phyloP scores from a whole-genome alignment of 768 basidiomycete species.

The Auricularia sp. region DNA sequence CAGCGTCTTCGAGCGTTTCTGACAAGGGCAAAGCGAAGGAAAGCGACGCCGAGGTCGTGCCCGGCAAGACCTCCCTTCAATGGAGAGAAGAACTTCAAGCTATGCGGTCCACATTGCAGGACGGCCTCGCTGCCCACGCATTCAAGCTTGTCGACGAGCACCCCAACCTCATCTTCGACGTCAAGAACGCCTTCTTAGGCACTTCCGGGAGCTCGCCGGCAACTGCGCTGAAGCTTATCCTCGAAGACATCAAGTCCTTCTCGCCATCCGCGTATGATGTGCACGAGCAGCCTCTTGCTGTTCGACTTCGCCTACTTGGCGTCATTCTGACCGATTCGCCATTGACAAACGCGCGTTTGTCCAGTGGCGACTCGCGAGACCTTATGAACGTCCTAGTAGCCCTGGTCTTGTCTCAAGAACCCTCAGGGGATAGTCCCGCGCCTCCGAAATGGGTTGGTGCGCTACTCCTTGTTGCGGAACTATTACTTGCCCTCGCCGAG shows the following conservation, averaged over 20 bases:
- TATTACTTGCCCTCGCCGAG: conserved; percentile 65
- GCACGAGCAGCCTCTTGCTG: conserved; percentile 67
- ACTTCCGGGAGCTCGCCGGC: conserved; percentile 43
- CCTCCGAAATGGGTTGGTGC: conserved; percentile 80
- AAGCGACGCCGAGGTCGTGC: conserved; percentile 6
- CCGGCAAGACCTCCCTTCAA: conserved; percentile 47
- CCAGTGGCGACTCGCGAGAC: conserved; percentile 38
- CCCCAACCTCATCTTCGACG: conserved; percentile 80
- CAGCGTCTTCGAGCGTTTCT: conserved; percentile 13
- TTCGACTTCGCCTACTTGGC: conserved; percentile 78
- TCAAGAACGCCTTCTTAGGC: conserved; percentile 72
- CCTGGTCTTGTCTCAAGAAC: conserved; percentile 33
- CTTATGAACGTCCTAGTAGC: conserved; percentile 64
- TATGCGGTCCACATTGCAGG: conserved; percentile 55
- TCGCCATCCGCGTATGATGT: conserved; percentile 55
- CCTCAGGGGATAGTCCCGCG: neutral
- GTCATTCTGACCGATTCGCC: conserved; percentile 71
- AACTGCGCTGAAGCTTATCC: conserved; percentile 57
- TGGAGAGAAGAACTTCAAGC: conserved; percentile 57
- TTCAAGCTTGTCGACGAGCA: conserved; percentile 78
- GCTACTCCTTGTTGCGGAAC: conserved; percentile 77
- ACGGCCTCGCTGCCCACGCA: conserved; percentile 55
- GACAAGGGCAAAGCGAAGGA: conserved; percentile 23
- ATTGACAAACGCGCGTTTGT: conserved; percentile 37
- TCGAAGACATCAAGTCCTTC: conserved; percentile 67